Base-by-base conservation (phyloP, 495 filamentous ascomycete species). In the Pseudevernia furfuracea region DNA sequence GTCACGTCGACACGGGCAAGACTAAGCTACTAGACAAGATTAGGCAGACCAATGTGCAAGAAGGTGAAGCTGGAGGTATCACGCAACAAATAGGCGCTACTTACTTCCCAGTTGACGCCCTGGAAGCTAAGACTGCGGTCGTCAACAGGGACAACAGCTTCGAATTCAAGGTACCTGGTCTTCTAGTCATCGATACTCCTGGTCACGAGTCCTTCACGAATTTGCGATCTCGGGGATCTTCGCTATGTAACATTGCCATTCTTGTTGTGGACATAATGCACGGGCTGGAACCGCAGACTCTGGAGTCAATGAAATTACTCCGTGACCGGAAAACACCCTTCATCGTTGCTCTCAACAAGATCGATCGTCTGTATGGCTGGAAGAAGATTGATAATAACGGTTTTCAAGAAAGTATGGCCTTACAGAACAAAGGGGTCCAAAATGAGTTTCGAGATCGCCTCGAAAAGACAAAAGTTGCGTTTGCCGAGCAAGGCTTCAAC, bases 151-250 rank as follows among this genome's bases (percentile, higher is more conserved):
- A 97, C 67, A 87, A 87, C 68, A 82, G 80, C 48, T 97, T 99
- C 77, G 89, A 96, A 60, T 96, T 96, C 85, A 97, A 97, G 80
- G 90, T 97, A 28, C 95, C 95, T 30, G 95, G 95, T 83, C 85
- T 99, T 41, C 78, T 99, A 67, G 86, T 99, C 67, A 99, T 99
- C 72, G 95, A 99, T 79, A 99, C 95, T 10, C 95, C 95, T 70
- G 95, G 95, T 79, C 95, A 99, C 90, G 95, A 99, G 82, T 97
- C 94, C 69, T 99, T 99, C 85, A 95, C 93, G 61, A 99, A 99
- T 78, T 75, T 99, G 65, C 89, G 95, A 63, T 96, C 92, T 63
- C 84, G 95, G 77, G 95, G 95, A 75, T 96, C 92, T 46, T 96
- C 92, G 56, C 87, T 99, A 59, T 99, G 95, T 76, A 99, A 99